phyloP scores from a whole-genome alignment of 345 rosid genomes.

The Murraya paniculata region DNA sequence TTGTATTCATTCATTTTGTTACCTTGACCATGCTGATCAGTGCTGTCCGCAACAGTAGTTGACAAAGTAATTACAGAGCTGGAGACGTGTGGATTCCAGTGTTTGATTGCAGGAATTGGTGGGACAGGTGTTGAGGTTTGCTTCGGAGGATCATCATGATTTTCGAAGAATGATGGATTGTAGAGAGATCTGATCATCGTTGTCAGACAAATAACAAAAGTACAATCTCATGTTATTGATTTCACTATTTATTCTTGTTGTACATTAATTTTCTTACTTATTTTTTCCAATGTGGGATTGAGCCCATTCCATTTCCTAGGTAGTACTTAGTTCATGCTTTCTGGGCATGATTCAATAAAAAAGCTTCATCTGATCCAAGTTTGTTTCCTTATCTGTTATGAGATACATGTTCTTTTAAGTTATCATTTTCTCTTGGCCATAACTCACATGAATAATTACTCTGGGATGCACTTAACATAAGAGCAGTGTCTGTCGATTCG shows the following conservation, averaged over 20 bases:
- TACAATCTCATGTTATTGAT: background rate
- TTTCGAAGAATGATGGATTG: background rate
- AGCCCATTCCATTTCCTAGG: background rate
- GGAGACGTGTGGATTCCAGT: constrained; percentile 78
- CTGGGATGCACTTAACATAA: background rate
- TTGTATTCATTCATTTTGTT: background rate
- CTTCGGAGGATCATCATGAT: constrained; percentile 37
- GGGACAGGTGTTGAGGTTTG: constrained; percentile 74
- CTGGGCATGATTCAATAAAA: background rate
- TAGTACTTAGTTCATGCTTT: background rate
- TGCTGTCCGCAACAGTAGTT: constrained; percentile 48
- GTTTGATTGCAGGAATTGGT: constrained; percentile 71
- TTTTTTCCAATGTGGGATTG: background rate
- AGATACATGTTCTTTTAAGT: background rate
- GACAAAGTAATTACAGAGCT: constrained; percentile 67
- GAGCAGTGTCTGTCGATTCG: too few relatives aligned
- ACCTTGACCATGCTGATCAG: constrained; percentile 49
- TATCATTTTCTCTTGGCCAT: background rate
- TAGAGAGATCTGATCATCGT: background rate
- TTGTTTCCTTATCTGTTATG: background rate
- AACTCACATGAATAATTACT: background rate
- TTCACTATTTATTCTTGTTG: background rate
- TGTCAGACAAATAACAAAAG: background rate
- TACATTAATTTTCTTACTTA: constrained; percentile 2
- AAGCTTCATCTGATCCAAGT: background rate